Percentiles rank a stretch among this genome's conserved stretches.
phyloP scores from a whole-genome alignment of 2,329 filamentous ascomycete genomes.

The Fulvia fulva region DNA sequence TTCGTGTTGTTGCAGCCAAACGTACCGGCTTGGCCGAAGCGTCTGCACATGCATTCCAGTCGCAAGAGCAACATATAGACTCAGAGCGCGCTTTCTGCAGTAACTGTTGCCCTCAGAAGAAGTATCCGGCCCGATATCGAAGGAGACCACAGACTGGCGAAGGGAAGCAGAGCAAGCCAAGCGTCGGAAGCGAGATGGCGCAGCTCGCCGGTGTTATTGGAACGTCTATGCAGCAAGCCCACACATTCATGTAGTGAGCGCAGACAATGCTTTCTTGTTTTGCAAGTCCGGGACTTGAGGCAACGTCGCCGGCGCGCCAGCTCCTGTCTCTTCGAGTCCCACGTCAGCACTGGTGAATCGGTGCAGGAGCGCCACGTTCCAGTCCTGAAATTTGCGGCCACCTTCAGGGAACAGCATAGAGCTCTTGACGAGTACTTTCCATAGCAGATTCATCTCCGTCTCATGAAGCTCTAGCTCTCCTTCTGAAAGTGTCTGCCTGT shows the following conservation, averaged over 20 bases:
- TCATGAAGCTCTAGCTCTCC: constrained; percentile 28
- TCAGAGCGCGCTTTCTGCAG: not conserved
- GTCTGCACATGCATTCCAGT: not conserved
- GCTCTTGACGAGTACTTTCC: constrained; percentile 35
- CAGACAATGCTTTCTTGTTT: constrained; percentile 4
- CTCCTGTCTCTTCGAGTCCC: not conserved
- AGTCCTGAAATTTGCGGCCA: constrained; percentile 20
- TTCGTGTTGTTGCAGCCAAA: not conserved
- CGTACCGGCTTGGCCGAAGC: not conserved
- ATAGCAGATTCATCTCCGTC: constrained; percentile 38
- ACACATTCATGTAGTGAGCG: constrained; percentile 4
- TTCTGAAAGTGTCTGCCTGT: constrained; percentile 22
- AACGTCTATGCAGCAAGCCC: not conserved
- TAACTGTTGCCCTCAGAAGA: not conserved
- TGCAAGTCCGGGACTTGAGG: constrained; percentile 1
- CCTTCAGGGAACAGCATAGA: constrained; percentile 23
- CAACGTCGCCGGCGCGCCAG: not conserved
- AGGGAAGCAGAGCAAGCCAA: not conserved
- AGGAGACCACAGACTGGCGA: not conserved
- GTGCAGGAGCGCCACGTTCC: constrained; percentile 21
- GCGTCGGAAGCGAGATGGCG: not conserved
- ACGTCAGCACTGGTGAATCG: constrained; percentile 17
- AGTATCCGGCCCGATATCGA: not conserved
- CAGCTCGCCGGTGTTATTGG: not conserved
- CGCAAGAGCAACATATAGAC: not conserved